phyloP scores from a whole-genome alignment of 2,329 filamentous ascomycete genomes.

The Pezicula carpinea region DNA sequence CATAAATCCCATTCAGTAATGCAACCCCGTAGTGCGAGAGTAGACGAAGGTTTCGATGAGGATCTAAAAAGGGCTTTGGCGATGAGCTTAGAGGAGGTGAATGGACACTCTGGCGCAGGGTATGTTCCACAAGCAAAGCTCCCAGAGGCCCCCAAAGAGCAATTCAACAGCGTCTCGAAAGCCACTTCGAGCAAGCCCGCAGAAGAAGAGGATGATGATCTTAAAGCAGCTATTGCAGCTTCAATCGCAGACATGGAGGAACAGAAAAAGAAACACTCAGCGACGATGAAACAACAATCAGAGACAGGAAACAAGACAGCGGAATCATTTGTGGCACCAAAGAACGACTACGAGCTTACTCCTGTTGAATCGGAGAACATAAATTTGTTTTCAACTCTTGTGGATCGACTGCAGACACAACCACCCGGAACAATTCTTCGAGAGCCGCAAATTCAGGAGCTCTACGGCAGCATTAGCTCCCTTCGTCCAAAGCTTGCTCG shows the following conservation, averaged over 20 bases:
- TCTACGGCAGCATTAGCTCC: slow-evolving; percentile 95
- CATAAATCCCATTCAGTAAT: slow-evolving; percentile 62
- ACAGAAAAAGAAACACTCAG: slow-evolving; percentile 88
- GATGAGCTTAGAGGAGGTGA: slow-evolving; percentile 94
- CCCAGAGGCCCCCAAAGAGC: slow-evolving; percentile 31
- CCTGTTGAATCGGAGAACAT: slow-evolving; percentile 96
- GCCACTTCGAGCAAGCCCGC: slow-evolving; percentile 43
- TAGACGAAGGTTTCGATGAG: slow-evolving; percentile 90
- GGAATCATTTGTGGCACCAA: slow-evolving; percentile 60
- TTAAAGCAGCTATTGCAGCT: slow-evolving; percentile 92
- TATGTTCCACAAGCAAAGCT: slow-evolving; percentile 64
- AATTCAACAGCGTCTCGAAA: slow-evolving; percentile 24
- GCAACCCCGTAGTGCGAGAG: slow-evolving; percentile 84
- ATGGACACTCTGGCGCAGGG: slow-evolving; percentile 63
- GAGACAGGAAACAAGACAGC: slow-evolving; percentile 45
- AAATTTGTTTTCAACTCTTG: slow-evolving; percentile 88
- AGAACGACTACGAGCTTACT: slow-evolving; percentile 92
- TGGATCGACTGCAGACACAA: slow-evolving; percentile 91
- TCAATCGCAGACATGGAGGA: slow-evolving; percentile 97
- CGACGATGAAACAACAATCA: slow-evolving; percentile 75
- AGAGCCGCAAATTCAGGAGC: slow-evolving; percentile 94
- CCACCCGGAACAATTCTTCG: slow-evolving; percentile 93
- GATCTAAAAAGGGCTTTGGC: slow-evolving; percentile 89
- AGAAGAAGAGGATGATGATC: slow-evolving; percentile 86
- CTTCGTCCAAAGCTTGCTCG: slow-evolving; percentile 88